These are phyloP conservation scores for Penicillium canariense DNA, from an alignment of 495 filamentous ascomycete genomes.

Conservation along the genomic window DNA sequence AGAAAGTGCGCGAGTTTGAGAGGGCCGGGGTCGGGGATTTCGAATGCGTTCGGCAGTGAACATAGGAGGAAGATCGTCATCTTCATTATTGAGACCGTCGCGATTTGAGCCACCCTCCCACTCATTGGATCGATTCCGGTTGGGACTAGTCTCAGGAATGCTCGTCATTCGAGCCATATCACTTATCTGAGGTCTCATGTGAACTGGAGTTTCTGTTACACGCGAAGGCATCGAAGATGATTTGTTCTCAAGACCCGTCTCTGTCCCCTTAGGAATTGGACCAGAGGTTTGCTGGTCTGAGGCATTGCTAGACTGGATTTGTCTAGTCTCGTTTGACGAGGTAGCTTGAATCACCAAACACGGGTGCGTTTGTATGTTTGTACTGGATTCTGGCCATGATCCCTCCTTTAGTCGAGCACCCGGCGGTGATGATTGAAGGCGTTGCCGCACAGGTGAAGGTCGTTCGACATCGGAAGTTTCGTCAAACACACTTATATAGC, in stretches of 20 bases:
- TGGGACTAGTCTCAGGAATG: constrained; percentile 45
- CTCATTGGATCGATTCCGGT: constrained; percentile 21
- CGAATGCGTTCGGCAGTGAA: constrained; percentile 22
- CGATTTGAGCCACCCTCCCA: constrained; percentile 30
- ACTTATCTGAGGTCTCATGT: constrained; percentile 21
- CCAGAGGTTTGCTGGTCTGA: not conserved
- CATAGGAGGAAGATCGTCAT: constrained; percentile 44
- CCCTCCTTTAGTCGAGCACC: constrained; percentile 7
- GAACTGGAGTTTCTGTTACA: constrained; percentile 42
- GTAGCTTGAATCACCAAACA: not conserved
- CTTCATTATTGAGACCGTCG: constrained; percentile 35
- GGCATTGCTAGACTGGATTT: constrained; percentile 19
- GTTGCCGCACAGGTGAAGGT: constrained; percentile 30
- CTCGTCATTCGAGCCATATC: constrained; percentile 35
- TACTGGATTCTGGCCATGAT: not conserved
- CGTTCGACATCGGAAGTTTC: constrained; percentile 20
- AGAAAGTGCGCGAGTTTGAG: constrained; percentile 24
- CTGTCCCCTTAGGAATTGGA: not conserved
- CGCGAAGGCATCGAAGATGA: constrained; percentile 44
- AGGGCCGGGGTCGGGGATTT: constrained; percentile 23
- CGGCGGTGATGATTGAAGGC: constrained; percentile 29
- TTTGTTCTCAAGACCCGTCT: constrained; percentile 22
- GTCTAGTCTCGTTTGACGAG: constrained; percentile 7
- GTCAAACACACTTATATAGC: constrained; percentile 13
- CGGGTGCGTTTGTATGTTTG: not conserved